Evolutionary conservation across 176 grass and related monocot genomes (phyloP).

Genomic region (Luzula sylvatica): DNA sequence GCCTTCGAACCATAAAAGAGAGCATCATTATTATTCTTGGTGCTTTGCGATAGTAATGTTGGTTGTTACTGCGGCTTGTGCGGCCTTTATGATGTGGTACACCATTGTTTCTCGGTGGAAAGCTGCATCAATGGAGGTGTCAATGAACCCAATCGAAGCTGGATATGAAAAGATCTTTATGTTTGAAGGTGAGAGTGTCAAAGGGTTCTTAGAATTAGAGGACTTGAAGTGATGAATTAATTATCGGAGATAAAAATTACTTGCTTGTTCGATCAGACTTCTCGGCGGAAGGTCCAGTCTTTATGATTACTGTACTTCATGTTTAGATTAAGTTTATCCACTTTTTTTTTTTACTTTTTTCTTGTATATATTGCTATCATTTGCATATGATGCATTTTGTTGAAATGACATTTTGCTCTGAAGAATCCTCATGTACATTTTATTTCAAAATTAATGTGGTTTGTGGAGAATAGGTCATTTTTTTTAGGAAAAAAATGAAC

Average conservation of each 20-base stretch:
- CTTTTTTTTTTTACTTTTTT: neutral
- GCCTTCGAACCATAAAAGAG: neutral
- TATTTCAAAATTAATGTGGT: too few species aligned
- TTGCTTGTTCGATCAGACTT: too few species aligned
- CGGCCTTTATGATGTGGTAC: conserved; percentile 10
- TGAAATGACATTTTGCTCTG: too few species aligned
- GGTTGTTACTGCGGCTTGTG: neutral
- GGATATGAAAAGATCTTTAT: conserved; percentile 14
- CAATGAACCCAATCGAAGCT: neutral
- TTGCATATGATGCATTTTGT: neutral
- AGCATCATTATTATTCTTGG: neutral
- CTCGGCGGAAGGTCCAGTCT: neutral
- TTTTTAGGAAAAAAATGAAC: too few species aligned
- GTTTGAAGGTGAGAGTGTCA: conserved; percentile 12
- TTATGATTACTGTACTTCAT: neutral
- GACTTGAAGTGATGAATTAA: conserved; percentile 6
- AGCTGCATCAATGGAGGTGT: neutral
- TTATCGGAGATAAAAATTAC: too few species aligned
- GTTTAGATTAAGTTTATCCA: neutral
- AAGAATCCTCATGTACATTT: too few species aligned
- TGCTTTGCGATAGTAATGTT: neutral
- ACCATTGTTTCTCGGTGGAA: conserved; percentile 12
- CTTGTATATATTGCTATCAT: neutral
- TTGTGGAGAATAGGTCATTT: too few species aligned
- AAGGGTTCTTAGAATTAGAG: conserved; percentile 18